Evolutionary conservation across 2,329 filamentous ascomycete genomes (phyloP).

Genomic region (Phaeosphaeria sp.): DNA sequence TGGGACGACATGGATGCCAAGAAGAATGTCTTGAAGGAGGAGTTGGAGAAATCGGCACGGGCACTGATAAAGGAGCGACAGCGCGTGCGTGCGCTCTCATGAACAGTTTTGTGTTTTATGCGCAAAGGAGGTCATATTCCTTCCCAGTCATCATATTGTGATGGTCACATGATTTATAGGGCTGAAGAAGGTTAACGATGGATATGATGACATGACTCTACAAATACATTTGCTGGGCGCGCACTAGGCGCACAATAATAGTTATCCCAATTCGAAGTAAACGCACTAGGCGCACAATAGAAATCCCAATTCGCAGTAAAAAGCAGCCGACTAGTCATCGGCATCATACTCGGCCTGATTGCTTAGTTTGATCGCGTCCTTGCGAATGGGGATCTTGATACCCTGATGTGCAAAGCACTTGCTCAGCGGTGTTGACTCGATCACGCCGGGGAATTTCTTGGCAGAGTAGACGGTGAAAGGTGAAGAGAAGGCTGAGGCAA

Average conservation of each 20-base stretch:
- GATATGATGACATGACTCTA: not conserved
- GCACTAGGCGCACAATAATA: not conserved
- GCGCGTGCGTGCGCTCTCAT: slow-evolving; percentile 1
- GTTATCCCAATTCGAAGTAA: too few relatives aligned
- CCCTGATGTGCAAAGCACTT: slow-evolving; percentile 93
- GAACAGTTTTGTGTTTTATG: not conserved
- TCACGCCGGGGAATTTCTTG: slow-evolving; percentile 98
- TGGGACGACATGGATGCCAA: slow-evolving; percentile 29
- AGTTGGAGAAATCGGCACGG: slow-evolving; percentile 17
- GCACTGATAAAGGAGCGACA: slow-evolving; percentile 15
- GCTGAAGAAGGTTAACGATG: not conserved
- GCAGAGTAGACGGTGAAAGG: slow-evolving; percentile 93
- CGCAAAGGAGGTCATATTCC: not conserved
- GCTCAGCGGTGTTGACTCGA: slow-evolving; percentile 88
- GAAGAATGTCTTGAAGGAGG: slow-evolving; percentile 26
- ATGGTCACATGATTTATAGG: not conserved
- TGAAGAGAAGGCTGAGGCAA: slow-evolving; percentile 86
- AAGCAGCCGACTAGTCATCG: slow-evolving; percentile 36
- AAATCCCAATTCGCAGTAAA: too few relatives aligned
- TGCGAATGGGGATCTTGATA: slow-evolving; percentile 95
- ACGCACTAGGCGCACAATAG: too few relatives aligned
- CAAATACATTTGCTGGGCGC: not conserved
- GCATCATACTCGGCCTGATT: slow-evolving; percentile 54
- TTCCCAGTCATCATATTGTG: not conserved
- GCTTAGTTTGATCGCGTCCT: slow-evolving; percentile 68